These are phyloP conservation scores for Capsicum chinense DNA, from an alignment of 257 asterid species.

Conservation along the genomic window DNA sequence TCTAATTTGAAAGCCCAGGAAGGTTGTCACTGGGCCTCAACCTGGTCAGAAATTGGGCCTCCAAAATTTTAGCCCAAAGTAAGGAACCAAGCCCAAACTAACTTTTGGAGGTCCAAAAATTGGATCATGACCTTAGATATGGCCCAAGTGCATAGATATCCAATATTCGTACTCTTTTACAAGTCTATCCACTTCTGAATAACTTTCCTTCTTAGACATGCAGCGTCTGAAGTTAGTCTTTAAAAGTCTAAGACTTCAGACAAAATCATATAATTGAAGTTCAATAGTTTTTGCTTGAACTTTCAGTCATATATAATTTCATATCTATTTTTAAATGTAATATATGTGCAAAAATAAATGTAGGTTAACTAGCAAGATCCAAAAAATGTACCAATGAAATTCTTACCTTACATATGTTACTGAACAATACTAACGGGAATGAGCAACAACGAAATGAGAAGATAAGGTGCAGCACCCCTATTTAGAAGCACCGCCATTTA, in stretches of 20 bases:
- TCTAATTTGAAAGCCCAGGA: background rate
- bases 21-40: background rate
- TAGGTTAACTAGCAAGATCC: background rate
- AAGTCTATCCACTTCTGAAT: background rate
- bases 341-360: background rate
- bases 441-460: no score
- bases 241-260: background rate
- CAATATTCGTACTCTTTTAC: background rate
- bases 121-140: background rate
- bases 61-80: background rate
- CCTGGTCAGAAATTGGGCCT: background rate
- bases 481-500: no score
- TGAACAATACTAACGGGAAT: background rate
- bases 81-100: background rate
- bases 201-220: background rate
- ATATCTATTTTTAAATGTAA: no score
- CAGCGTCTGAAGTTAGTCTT: background rate
- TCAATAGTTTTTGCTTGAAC: background rate
- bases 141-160: background rate
- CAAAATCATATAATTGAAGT: background rate
- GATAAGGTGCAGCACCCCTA: no score
- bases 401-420: background rate
- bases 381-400: background rate
- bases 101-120: conserved; percentile 1
- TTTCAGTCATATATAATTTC: background rate